Base-by-base conservation (phyloP, 441 rosid genomes). In the Erodium moschatum region DNA sequence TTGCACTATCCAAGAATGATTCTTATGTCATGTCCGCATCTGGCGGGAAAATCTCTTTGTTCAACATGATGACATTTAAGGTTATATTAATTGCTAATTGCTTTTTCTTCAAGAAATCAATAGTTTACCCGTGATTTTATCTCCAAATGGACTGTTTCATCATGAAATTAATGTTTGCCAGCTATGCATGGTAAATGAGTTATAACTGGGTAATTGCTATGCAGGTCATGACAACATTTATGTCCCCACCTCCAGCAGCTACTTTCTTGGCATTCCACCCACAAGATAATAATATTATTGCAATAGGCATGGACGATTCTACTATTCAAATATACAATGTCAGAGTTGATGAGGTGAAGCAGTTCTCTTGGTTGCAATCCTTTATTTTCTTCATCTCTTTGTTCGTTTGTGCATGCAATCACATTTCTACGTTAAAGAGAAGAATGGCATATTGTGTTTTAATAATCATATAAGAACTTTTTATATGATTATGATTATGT, bases 1-100 rank as follows among this genome's bases (percentile, higher is more conserved):
- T 89, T 81, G 96, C 96, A 56, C 82, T 89, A 61, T 89, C 96
- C 13, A 89, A 89, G 86, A 89, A 89, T 64, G 96, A 89, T 72
- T 89, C 96, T 38, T 89, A 89, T 71, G 89, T 89, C 11, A 83
- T 89, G 96, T 89, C 96, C 44, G 92, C 92, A 66, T 87, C 96
- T 38, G 92, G 92, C 56, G 92, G 92, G 38, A 33, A 33, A 33
- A 33, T 33, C 38, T 33, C 38, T 33, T 33, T 33, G 38, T 33
- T 33, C 38, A 89, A 89, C 75, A 89, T 87, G 92, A 87, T 85
- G 96, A 86, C 93, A 66, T 89, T 87, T 67, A 89, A 89, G 93
- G 96, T 89, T 33, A 74, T 70, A 15, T 65, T 12, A 54, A 21
- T 40, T 8, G 3, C 64, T 61, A 33, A 38, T 15, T 35, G 46